phyloP scores from a whole-genome alignment of 768 basidiomycete species.

The Xerocomellus amylosporus region DNA sequence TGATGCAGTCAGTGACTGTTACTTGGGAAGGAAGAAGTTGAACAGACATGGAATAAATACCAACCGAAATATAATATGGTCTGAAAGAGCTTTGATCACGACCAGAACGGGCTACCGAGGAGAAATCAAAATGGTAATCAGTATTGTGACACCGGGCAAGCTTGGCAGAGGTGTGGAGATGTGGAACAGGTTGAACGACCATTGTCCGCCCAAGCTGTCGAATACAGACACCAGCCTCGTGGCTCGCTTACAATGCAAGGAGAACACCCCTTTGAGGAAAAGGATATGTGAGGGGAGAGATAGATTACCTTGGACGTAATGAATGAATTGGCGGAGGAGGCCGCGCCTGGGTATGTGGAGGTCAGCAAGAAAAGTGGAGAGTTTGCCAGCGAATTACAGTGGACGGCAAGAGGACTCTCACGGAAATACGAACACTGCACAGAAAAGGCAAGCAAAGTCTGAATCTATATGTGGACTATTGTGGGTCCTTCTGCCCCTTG shows the following conservation, averaged over 20 bases:
- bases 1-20: constrained; percentile 14
- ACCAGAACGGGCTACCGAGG: constrained; percentile 25
- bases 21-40: constrained; percentile 9
- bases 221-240: constrained; percentile 20
- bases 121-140: constrained; percentile 18
- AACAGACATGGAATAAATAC: constrained; percentile 30
- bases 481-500: constrained; percentile 42
- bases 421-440: constrained; percentile 39
- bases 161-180: constrained; percentile 23
- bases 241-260: constrained; percentile 20
- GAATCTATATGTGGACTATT: constrained; percentile 43
- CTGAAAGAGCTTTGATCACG: constrained; percentile 23
- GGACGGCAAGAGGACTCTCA: constrained; percentile 22
- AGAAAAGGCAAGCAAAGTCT: constrained; percentile 39
- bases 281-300: constrained; percentile 9
- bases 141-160: constrained; percentile 8
- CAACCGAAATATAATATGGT: constrained; percentile 19
- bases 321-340: constrained; percentile 68
- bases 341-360: constrained; percentile 49
- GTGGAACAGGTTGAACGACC: constrained; percentile 20
- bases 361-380: constrained; percentile 6
- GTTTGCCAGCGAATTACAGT: not conserved
- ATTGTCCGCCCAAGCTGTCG: constrained; percentile 27
- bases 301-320: constrained; percentile 52
- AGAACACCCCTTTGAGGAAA: constrained; percentile 1